Percentiles rank a stretch among this genome's conserved stretches.
These are phyloP conservation scores for Dispira parvispora DNA, from an alignment of 192 early-diverging fungal genomes.

Conservation along the genomic window DNA sequence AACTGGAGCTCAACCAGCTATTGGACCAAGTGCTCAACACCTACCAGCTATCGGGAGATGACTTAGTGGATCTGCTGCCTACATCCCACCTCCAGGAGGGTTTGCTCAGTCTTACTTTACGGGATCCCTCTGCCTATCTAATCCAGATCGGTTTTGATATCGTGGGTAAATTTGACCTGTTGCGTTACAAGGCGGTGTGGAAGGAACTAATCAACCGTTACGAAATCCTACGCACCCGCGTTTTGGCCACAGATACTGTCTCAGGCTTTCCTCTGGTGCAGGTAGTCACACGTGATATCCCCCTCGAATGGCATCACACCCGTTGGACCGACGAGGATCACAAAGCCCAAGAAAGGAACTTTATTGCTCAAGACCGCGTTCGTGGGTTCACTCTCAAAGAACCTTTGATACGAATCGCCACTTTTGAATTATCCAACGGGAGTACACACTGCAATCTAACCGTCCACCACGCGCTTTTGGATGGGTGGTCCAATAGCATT, in stretches of 20 bases:
- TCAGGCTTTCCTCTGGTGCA: not conserved
- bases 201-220: not conserved
- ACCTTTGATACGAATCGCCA: not conserved
- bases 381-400: not conserved
- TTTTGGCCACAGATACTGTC: not conserved
- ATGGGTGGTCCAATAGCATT: slow-evolving; percentile 6
- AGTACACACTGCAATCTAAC: not conserved
- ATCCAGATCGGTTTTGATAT: slow-evolving; percentile 1
- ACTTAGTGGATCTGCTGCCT: not conserved
- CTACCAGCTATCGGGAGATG: not conserved
- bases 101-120: not conserved
- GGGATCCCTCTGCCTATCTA: slow-evolving; percentile 3
- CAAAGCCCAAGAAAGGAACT: not conserved
- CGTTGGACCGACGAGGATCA: not conserved
- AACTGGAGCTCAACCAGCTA: not conserved
- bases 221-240: not conserved
- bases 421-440: not conserved
- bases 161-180: not conserved
- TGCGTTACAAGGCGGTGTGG: not conserved
- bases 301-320: not conserved
- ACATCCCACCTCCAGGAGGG: slow-evolving; percentile 2
- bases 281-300: not conserved
- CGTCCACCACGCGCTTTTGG: slow-evolving; percentile 10
- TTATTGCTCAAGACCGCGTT: not conserved
- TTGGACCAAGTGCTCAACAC: not conserved